Percentiles rank a stretch among this genome's conserved stretches.
Evolutionary conservation across 192 early-diverging fungal genomes (phyloP).

Genomic region (Coemansia reversa): DNA sequence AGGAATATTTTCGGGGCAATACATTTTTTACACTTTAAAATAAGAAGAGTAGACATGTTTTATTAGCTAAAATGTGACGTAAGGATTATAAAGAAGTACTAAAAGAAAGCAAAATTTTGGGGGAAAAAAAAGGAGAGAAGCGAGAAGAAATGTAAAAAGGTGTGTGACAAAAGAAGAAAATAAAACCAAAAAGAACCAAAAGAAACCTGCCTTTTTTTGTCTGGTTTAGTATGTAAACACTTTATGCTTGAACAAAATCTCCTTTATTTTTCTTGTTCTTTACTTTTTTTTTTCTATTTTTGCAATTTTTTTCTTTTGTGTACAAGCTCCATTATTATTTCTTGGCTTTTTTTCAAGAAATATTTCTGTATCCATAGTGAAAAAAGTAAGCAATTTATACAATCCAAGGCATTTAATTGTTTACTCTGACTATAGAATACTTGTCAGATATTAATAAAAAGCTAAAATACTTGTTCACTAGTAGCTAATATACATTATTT

Average conservation of each 20-base stretch:
- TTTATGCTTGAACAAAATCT: background rate
- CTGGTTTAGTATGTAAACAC: background rate
- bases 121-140: background rate
- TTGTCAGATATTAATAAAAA: background rate
- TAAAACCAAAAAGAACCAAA: background rate
- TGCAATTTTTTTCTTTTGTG: background rate
- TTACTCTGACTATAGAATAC: too few relatives aligned
- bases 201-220: background rate
- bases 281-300: background rate
- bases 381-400: background rate
- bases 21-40: too few relatives aligned
- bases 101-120: background rate
- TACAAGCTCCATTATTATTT: background rate
- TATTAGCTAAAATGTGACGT: background rate
- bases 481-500: background rate
- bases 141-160: background rate
- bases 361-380: background rate
- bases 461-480: background rate
- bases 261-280: background rate
- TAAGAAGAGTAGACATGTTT: background rate
- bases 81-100: background rate
- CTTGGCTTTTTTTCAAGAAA: background rate
- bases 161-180: background rate
- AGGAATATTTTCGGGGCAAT: too few relatives aligned
- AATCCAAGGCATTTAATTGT: too few relatives aligned